Conservation (phyloP, 805 yeast species). For the Starmerella riodocensis region DNA sequence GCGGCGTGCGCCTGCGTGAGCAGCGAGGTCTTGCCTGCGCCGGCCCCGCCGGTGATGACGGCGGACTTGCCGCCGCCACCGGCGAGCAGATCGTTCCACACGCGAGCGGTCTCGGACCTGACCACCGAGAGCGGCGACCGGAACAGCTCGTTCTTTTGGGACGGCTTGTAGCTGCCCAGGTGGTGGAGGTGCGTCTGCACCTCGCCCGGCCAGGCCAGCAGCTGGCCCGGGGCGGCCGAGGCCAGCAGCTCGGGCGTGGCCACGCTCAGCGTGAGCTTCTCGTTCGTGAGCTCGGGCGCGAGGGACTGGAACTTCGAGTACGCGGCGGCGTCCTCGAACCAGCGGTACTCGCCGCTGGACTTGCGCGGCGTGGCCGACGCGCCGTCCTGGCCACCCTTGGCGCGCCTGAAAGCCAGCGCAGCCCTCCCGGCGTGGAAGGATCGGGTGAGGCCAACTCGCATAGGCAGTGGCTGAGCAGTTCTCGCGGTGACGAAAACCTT, state of each 20-base stretch:
- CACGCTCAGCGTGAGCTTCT: constrained; percentile 2
- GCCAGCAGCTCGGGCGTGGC: constrained; percentile 2
- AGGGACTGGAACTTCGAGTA: constrained; percentile 13
- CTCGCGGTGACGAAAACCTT: too few species aligned
- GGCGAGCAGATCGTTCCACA: neutral
- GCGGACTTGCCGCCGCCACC: constrained; percentile 10
- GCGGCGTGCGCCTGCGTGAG: constrained; percentile 58
- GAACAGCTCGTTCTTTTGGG: constrained; percentile 21
- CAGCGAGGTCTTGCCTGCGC: constrained; percentile 67
- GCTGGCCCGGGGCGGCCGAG: constrained; percentile 1
- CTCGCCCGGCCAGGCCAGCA: constrained; percentile 17
- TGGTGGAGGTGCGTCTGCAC: constrained; percentile 16
- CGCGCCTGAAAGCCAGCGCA: constrained; percentile 5
- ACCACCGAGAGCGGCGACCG: constrained; percentile 9
- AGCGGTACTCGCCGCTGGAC: constrained; percentile 19
- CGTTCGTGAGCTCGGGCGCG: constrained; percentile 16
- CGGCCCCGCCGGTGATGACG: constrained; percentile 29
- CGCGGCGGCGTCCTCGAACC: constrained; percentile 20
- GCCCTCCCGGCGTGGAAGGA: constrained; percentile 9
- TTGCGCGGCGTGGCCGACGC: constrained; percentile 17
- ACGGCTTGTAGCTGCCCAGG: constrained; percentile 19
- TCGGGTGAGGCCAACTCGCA: constrained; percentile 2
- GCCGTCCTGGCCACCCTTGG: neutral
- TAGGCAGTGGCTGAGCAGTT: too few species aligned
- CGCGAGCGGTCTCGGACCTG: constrained; percentile 10